phyloP scores from a whole-genome alignment of 1,139 yeast species.

The Zhuliangozyma blackwelliae region DNA sequence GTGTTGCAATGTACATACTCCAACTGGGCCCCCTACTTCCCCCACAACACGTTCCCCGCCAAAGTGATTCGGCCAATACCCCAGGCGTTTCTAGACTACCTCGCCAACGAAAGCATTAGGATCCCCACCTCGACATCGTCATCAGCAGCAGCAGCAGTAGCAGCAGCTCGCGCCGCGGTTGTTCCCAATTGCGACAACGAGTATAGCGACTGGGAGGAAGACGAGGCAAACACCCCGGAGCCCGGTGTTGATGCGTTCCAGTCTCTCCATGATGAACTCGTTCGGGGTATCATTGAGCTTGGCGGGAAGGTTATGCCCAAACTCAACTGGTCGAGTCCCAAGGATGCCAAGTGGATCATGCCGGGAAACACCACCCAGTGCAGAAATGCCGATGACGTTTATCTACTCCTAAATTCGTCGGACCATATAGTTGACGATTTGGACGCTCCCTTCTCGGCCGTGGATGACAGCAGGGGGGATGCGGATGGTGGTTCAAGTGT shows the following conservation, averaged over 20 bases:
- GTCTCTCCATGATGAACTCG: conserved; percentile 54
- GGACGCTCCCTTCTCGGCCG: conserved; percentile 60
- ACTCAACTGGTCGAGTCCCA: conserved; percentile 95
- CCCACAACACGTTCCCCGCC: conserved; percentile 47
- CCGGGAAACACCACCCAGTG: conserved; percentile 75
- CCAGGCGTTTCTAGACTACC: conserved; percentile 58
- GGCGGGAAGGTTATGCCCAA: conserved; percentile 74
- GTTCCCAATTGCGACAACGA: conserved; percentile 54
- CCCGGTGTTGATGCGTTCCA: conserved; percentile 39
- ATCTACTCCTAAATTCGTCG: conserved; percentile 76
- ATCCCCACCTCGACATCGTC: conserved; percentile 43
- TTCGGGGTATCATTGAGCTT: conserved; percentile 34
- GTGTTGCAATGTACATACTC: conserved; percentile 69
- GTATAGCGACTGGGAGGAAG: conserved; percentile 68
- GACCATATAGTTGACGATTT: conserved; percentile 85
- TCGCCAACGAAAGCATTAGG: conserved; percentile 71
- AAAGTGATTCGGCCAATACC: conserved; percentile 65
- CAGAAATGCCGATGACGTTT: conserved; percentile 64
- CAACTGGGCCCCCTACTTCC: conserved; percentile 62
- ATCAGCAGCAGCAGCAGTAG: conserved; percentile 12
- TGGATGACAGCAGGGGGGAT: conserved; percentile 4
- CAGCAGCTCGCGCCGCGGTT: conserved; percentile 19
- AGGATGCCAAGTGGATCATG: conserved; percentile 90
- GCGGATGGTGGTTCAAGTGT: too few species aligned
- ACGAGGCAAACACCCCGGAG: conserved; percentile 38